Conservation (phyloP, 768 basidiomycete species). For the Leccinum pellstonianum region DNA sequence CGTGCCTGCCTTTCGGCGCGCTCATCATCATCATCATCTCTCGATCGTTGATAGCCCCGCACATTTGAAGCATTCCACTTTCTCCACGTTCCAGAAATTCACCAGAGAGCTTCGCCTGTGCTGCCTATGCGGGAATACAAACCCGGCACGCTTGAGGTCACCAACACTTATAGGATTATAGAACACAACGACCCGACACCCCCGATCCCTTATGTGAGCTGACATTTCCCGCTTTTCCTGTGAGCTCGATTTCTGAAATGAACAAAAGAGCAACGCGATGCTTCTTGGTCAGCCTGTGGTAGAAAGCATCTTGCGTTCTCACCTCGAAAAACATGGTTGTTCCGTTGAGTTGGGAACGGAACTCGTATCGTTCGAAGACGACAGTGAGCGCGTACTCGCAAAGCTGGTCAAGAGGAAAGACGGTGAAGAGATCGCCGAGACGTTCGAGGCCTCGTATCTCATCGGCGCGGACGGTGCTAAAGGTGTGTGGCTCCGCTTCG, state of each 20-base stretch:
- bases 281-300: slow-evolving; percentile 26
- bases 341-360: slow-evolving; percentile 46
- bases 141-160: slow-evolving; percentile 19
- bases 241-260: not conserved
- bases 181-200: slow-evolving; percentile 22
- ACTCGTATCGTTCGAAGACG: slow-evolving; percentile 43
- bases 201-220: slow-evolving; percentile 28
- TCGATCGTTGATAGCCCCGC: slow-evolving; percentile 24
- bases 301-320: slow-evolving; percentile 29
- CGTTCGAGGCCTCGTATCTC: slow-evolving; percentile 32
- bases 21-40: not conserved
- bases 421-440: slow-evolving; percentile 29
- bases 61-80: slow-evolving; percentile 44
- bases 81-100: slow-evolving; percentile 40
- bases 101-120: slow-evolving; percentile 29
- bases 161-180: slow-evolving; percentile 6
- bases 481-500: slow-evolving; percentile 12
- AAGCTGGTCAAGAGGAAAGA: slow-evolving; percentile 31
- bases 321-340: slow-evolving; percentile 24
- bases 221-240: not conserved
- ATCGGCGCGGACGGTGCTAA: slow-evolving; percentile 44
- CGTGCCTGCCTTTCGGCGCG: too few relatives aligned
- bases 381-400: slow-evolving; percentile 36
- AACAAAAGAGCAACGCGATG: slow-evolving; percentile 10
- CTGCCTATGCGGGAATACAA: slow-evolving; percentile 36